Evolutionary conservation across 1,284 basidiomycete genomes (phyloP), one percentile per base, ranked within the genome.

Genomic region (Fereydounia khargensis): DNA sequence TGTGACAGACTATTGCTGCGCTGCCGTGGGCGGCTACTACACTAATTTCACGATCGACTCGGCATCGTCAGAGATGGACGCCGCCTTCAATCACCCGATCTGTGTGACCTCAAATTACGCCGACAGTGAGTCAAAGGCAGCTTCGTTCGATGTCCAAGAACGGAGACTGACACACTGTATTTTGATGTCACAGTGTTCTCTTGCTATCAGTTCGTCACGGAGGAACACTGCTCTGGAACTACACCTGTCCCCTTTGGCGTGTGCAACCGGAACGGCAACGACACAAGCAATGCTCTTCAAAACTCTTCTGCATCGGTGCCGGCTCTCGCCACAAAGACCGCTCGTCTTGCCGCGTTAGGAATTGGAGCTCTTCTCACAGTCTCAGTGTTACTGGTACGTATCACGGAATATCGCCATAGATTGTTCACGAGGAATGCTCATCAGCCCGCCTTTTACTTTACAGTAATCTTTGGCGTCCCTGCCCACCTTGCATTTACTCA

Each of bases 1-100:
- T 23, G 58, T 66, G 21, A 66, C 64, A n/a, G 50, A 58, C 31
- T 66, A 64, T 39, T 66, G 64, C 39, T 66, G 64, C 28, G 61
- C 55, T 17, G 64, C 64, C 5, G 64, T 66, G 1, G 64, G 64
- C 35, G 64, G 64, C 25, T 61, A 49, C 35, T 42, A 61, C 21
- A 46, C 52, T 13, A 56, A 42, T 0, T 56, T 49, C 31, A 45
- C 40, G 14, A 53, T 40, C 3, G 47, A 38, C 35, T 49, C 52
- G 17, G 53, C 52, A 4, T 43, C 53, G 4, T 42, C 52, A 16
- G 33, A 49, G 18, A 51, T 53, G 17, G 49, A 46, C 13, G 30
- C 45, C 27, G 58, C 51, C 3, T 48, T 61, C 9, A 39, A 60
- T 19, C 52, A 59, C 30, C 56, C 61, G 6, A 52, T 61, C 39